These are phyloP conservation scores for Copromyces sp. DNA, from an alignment of 495 filamentous ascomycete genomes.

Conservation along the genomic window DNA sequence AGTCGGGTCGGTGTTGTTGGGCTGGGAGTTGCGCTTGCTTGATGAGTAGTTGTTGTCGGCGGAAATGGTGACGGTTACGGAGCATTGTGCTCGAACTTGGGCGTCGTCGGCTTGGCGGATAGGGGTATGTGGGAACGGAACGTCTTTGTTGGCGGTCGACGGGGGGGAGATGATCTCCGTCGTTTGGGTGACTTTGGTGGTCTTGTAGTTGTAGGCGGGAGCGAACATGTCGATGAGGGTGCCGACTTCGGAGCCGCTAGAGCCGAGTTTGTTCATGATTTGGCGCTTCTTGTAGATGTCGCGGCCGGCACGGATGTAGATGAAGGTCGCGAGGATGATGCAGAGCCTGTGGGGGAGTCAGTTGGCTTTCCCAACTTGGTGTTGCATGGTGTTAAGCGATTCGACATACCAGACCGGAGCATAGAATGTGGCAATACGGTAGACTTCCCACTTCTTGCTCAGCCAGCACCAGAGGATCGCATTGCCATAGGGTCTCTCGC, in stretches of 20 bases:
- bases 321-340: constrained; percentile 56
- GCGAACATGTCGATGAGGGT: constrained; percentile 27
- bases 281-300: constrained; percentile 54
- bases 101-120: constrained; percentile 7
- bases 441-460: constrained; percentile 49
- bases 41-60: constrained; percentile 13
- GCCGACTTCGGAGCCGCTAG: constrained; percentile 6
- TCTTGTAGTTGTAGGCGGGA: constrained; percentile 32
- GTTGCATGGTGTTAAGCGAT: background rate
- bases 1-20: constrained; percentile 11
- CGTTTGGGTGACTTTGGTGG: constrained; percentile 49
- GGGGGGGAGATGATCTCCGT: constrained; percentile 25
- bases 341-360: constrained; percentile 35
- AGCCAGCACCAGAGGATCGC: constrained; percentile 88
- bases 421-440: constrained; percentile 72
- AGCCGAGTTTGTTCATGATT: constrained; percentile 33
- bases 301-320: constrained; percentile 63
- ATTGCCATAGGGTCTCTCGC: constrained; percentile 59
- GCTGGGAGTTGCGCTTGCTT: background rate
- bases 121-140: constrained; percentile 1
- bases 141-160: constrained; percentile 9
- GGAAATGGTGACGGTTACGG: constrained; percentile 43
- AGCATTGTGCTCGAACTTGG: constrained; percentile 2
- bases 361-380: background rate
- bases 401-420: constrained; percentile 61